Conservation (phyloP, 2,329 filamentous ascomycete species). For the Pyrenochaeta sp. region DNA sequence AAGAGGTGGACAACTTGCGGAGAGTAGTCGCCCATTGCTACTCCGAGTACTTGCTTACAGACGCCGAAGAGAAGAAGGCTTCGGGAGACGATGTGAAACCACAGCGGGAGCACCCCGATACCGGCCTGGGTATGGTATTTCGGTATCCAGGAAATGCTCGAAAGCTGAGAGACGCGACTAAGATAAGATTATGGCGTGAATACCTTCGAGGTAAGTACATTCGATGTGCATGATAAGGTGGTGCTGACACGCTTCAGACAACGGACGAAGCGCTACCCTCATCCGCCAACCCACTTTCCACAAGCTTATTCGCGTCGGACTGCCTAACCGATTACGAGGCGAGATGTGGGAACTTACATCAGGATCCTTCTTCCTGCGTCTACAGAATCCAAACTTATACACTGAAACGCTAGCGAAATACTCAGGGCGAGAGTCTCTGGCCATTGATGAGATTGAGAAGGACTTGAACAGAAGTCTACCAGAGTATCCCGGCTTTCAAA, state of each 20-base stretch:
- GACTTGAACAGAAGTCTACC: constrained; percentile 95
- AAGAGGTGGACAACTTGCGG: constrained; percentile 85
- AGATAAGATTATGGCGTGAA: constrained; percentile 97
- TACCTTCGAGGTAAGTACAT: constrained; percentile 72
- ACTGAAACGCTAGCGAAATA: constrained; percentile 84
- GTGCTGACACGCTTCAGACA: constrained; percentile 64
- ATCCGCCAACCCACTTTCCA: constrained; percentile 97
- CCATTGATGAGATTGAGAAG: constrained; percentile 99
- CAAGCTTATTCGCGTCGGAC: constrained; percentile 92
- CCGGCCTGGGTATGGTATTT: constrained; percentile 90
- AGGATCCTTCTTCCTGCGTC: constrained; percentile 85
- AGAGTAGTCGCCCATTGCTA: constrained; percentile 85
- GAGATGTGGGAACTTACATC: constrained; percentile 97
- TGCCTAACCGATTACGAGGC: constrained; percentile 90
- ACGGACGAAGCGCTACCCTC: constrained; percentile 89
- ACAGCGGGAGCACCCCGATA: constrained; percentile 78
- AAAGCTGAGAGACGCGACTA: constrained; percentile 92
- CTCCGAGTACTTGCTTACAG: constrained; percentile 67
- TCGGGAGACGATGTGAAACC: constrained; percentile 46
- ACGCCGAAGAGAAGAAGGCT: constrained; percentile 49
- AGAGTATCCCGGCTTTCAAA: constrained; percentile 97
- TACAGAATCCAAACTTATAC: constrained; percentile 86
- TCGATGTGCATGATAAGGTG: not conserved
- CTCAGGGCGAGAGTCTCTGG: constrained; percentile 85
- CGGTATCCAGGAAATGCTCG: constrained; percentile 93